Conservation (phyloP, 139 green algal species). For the Chlamydomonas schloesseri region DNA sequence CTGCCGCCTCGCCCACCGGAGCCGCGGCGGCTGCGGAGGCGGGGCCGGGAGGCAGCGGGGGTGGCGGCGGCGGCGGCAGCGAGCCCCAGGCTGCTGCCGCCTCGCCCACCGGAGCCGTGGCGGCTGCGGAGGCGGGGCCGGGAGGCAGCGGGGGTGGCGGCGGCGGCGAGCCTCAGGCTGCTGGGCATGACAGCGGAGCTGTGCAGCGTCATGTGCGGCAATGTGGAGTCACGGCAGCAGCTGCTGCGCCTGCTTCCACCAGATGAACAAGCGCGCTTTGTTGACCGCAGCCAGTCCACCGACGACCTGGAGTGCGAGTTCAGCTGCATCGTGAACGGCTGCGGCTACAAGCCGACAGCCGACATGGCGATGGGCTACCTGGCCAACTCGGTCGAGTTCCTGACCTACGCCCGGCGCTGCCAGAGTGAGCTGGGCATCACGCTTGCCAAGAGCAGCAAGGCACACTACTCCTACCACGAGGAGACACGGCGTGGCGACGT, state of each 20-base stretch:
- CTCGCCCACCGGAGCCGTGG: too few relatives aligned
- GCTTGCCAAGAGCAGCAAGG: neutral
- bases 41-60: too few relatives aligned
- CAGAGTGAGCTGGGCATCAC: constrained; percentile 1
- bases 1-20: too few relatives aligned
- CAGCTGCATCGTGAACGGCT: neutral
- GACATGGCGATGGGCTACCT: neutral
- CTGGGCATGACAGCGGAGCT: neutral
- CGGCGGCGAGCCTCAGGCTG: neutral
- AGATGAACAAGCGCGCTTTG: neutral
- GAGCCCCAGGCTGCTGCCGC: too few relatives aligned
- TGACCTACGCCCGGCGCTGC: neutral
- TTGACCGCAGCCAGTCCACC: neutral
- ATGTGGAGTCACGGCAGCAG: neutral
- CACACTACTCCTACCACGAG: neutral
- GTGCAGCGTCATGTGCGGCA: neutral
- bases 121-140: too few relatives aligned
- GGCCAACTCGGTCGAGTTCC: neutral
- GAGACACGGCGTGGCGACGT: too few relatives aligned
- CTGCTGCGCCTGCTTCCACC: neutral
- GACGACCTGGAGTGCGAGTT: constrained; percentile 11
- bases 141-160: too few relatives aligned
- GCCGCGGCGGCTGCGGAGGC: too few relatives aligned
- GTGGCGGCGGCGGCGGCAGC: too few relatives aligned
- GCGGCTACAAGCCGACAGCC: neutral